Conservation (phyloP, 106 monocot species). For the Posidonia australis region DNA sequence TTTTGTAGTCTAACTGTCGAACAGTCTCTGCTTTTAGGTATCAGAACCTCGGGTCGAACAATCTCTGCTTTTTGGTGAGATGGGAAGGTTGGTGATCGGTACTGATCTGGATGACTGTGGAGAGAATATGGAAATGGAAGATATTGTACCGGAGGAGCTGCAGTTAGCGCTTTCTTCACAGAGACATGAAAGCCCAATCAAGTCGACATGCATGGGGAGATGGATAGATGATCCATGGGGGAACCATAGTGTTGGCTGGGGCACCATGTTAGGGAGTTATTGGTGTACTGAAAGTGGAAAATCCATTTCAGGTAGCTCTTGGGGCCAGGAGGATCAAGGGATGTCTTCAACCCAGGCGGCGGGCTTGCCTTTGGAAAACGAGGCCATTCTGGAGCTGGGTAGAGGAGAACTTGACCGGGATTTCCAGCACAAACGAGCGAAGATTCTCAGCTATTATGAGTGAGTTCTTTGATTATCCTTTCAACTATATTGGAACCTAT, state of each 20-base stretch:
- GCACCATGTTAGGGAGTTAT: neutral
- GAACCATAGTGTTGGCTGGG: neutral
- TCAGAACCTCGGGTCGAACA: too few species aligned
- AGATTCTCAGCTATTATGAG: conserved; percentile 9
- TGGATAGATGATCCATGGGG: neutral
- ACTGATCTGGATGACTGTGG: neutral
- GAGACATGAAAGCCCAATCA: neutral
- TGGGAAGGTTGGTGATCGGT: neutral
- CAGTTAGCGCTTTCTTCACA: neutral
- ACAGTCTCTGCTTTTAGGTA: too few species aligned
- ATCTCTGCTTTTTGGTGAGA: neutral
- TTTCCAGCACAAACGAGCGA: conserved; percentile 14
- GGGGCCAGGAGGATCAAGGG: neutral
- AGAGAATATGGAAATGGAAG: neutral
- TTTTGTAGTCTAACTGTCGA: too few species aligned
- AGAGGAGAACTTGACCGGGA: neutral
- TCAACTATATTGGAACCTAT: neutral
- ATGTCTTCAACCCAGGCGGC: neutral
- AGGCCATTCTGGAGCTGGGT: neutral
- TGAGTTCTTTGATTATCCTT: conserved; percentile 2
- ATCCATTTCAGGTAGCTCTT: neutral
- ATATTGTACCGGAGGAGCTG: neutral
- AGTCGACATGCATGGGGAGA: neutral
- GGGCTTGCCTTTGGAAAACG: neutral
- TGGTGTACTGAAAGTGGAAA: neutral